Conservation (phyloP, 2,329 filamentous ascomycete genomes). For the Sordariomycetes sp. region DNA sequence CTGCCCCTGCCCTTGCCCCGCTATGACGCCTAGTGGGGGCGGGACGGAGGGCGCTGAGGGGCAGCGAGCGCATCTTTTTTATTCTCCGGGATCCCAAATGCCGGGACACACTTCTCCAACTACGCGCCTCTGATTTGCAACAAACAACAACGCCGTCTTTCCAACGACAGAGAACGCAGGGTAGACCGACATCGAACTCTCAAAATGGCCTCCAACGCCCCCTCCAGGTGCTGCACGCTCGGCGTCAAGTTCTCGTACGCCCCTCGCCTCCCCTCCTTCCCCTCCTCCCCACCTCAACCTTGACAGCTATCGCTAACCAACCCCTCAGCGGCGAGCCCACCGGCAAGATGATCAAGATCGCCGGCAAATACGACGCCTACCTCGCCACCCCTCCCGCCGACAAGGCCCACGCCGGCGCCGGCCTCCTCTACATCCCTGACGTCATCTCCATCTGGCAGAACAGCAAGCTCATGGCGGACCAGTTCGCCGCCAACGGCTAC, state of each 20-base stretch:
- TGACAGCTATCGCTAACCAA: not conserved
- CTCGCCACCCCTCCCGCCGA: slow-evolving; percentile 27
- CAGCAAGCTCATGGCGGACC: slow-evolving; percentile 22
- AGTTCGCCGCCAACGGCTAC: slow-evolving; percentile 19
- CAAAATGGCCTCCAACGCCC: slow-evolving; percentile 31
- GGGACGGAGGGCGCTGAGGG: too few relatives aligned
- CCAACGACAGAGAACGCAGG: too few relatives aligned
- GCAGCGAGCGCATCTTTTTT: too few relatives aligned
- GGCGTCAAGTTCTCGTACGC: slow-evolving; percentile 31
- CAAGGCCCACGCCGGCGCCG: slow-evolving; percentile 13
- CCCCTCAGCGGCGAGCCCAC: slow-evolving; percentile 28
- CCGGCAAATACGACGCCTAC: slow-evolving; percentile 32
- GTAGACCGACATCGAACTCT: not conserved
- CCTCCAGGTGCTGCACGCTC: slow-evolving; percentile 28
- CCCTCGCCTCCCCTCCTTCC: not conserved
- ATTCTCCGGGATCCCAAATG: too few relatives aligned
- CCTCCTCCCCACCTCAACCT: not conserved
- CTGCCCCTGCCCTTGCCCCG: too few relatives aligned
- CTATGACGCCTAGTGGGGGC: too few relatives aligned
- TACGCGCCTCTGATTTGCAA: too few relatives aligned
- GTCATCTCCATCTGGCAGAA: slow-evolving; percentile 35
- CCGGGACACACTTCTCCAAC: too few relatives aligned
- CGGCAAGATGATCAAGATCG: slow-evolving; percentile 31
- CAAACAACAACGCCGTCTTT: too few relatives aligned
- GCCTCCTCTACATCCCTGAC: slow-evolving; percentile 33